phyloP scores from a whole-genome alignment of 371 early-diverging fungal genomes.

The Mucor irregularis region DNA sequence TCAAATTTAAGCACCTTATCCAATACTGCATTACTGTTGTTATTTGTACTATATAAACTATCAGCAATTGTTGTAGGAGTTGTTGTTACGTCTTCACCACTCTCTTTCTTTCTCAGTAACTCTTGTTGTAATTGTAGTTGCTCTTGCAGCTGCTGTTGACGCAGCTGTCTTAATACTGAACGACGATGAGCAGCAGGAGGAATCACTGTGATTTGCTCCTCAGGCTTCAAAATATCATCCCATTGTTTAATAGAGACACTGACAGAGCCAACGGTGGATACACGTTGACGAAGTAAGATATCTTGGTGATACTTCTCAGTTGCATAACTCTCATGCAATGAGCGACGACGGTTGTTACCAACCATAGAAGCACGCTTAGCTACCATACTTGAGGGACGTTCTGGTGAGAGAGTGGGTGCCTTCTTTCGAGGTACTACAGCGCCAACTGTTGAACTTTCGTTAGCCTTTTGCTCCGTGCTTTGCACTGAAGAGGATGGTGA shows the following conservation, averaged over 20 bases:
- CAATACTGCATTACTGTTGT: slow-evolving; percentile 32
- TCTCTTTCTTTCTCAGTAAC: background rate
- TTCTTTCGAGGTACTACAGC: slow-evolving; percentile 16
- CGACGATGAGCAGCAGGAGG: slow-evolving; percentile 27
- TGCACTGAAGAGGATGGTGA: too few relatives aligned
- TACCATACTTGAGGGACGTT: slow-evolving; percentile 28
- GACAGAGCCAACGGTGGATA: slow-evolving; percentile 35
- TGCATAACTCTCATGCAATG: slow-evolving; percentile 42
- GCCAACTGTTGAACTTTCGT: background rate
- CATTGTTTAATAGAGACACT: slow-evolving; percentile 43
- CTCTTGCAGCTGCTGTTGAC: slow-evolving; percentile 21
- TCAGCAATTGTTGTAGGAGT: background rate
- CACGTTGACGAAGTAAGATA: slow-evolving; percentile 15
- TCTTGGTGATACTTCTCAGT: slow-evolving; percentile 19
- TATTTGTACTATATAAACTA: background rate
- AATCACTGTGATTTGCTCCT: slow-evolving; percentile 4
- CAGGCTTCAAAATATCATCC: slow-evolving; percentile 35
- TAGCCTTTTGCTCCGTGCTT: too few relatives aligned
- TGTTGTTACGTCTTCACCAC: background rate
- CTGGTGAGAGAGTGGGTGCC: slow-evolving; percentile 9
- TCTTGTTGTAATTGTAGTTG: slow-evolving; percentile 1
- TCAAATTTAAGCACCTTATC: slow-evolving; percentile 53
- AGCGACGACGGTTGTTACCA: slow-evolving; percentile 27
- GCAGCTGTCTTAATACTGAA: slow-evolving; percentile 21
- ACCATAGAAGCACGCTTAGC: slow-evolving; percentile 27